phyloP scores from a whole-genome alignment of 352 stramenopile genomes.

The Phytopythium boreale region DNA sequence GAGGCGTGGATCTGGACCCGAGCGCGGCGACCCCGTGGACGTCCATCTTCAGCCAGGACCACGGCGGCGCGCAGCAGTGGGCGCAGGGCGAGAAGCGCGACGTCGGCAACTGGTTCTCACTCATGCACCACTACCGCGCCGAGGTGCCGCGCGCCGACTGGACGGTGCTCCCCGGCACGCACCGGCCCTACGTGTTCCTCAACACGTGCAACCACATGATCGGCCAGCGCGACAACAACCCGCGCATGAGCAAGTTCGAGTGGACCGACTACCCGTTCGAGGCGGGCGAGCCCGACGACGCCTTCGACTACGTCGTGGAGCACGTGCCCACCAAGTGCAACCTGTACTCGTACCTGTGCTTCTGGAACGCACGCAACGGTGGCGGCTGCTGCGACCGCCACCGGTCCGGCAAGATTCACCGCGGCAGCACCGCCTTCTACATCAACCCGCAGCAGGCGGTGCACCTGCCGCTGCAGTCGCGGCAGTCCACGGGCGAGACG shows the following conservation, averaged over 20 bases:
- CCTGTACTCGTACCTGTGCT: conserved; percentile 84
- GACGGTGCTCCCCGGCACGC: conserved; percentile 30
- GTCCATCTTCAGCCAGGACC: conserved; percentile 68
- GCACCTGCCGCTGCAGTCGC: conserved; percentile 10
- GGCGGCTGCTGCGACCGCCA: conserved; percentile 74
- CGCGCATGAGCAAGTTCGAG: conserved; percentile 65
- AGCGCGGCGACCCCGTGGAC: conserved; percentile 42
- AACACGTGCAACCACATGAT: conserved; percentile 92
- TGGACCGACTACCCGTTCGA: conserved; percentile 85
- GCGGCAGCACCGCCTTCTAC: conserved; percentile 65
- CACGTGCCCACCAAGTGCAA: conserved; percentile 87
- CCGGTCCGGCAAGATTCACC: conserved; percentile 46
- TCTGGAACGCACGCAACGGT: conserved; percentile 70
- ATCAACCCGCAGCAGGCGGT: conserved; percentile 22
- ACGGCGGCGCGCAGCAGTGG: conserved; percentile 78
- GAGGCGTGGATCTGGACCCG: conserved; percentile 58
- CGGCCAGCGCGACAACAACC: conserved; percentile 81
- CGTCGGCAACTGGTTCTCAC: conserved; percentile 83
- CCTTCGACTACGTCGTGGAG: conserved; percentile 74
- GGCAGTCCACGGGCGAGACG: not conserved
- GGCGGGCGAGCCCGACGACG: conserved; percentile 56
- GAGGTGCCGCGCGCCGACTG: conserved; percentile 53
- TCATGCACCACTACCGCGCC: conserved; percentile 85
- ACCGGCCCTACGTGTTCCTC: conserved; percentile 75
- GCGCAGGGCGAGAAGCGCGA: conserved; percentile 81